Conservation (phyloP, 305 asterid species). For the Fraxinus baroniana region DNA sequence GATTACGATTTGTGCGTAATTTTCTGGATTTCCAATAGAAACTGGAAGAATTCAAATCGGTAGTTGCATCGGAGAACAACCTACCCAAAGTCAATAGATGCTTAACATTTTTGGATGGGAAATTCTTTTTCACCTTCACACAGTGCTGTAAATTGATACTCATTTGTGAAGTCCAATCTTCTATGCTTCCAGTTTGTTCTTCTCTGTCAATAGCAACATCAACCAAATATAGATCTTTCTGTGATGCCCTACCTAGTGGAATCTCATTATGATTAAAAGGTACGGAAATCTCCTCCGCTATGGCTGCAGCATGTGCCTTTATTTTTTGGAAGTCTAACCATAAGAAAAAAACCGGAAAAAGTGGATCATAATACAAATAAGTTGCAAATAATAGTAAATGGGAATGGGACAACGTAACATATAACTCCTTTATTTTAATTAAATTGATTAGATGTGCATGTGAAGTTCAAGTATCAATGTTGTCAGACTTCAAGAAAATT, state of each 20-base stretch:
- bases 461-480: neutral
- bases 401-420: neutral
- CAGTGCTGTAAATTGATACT: slow-evolving; percentile 66
- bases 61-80: slow-evolving; percentile 44
- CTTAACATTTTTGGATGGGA: slow-evolving; percentile 47
- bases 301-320: slow-evolving; percentile 65
- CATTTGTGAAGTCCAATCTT: slow-evolving; percentile 81
- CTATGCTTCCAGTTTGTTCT: slow-evolving; percentile 40
- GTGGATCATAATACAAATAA: slow-evolving; percentile 26
- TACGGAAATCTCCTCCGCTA: slow-evolving; percentile 63
- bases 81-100: slow-evolving; percentile 64
- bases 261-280: slow-evolving; percentile 62
- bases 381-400: neutral
- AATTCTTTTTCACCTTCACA: slow-evolving; percentile 60
- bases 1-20: slow-evolving; percentile 61
- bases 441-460: neutral
- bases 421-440: slow-evolving; percentile 2
- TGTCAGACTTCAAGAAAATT: neutral
- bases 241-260: slow-evolving; percentile 54
- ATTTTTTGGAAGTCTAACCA: slow-evolving; percentile 78
- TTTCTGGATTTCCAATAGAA: slow-evolving; percentile 75
- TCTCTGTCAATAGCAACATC: slow-evolving; percentile 67
- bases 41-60: slow-evolving; percentile 32
- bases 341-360: slow-evolving; percentile 16
- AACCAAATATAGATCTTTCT: slow-evolving; percentile 63